Percentiles rank a stretch among this genome's conserved stretches.
Conservation (phyloP, 1,284 basidiomycete species). For the Papiliotrema laurentii region DNA sequence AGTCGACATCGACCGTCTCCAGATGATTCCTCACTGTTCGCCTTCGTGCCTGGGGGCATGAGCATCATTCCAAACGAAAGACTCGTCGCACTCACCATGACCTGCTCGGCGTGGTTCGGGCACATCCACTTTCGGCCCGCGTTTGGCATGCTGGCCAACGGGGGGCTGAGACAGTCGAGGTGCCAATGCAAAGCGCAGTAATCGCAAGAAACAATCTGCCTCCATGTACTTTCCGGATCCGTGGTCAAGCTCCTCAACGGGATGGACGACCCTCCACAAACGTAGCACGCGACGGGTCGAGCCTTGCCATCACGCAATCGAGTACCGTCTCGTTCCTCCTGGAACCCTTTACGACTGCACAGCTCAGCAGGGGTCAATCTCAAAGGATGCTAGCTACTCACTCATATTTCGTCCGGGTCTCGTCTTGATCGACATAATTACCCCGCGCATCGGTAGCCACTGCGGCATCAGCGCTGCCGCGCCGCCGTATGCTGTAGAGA, state of each 20-base stretch:
- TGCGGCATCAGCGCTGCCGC: conserved; percentile 43
- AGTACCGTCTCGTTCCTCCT: conserved; percentile 87
- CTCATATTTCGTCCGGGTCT: conserved; percentile 70
- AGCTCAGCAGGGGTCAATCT: neutral
- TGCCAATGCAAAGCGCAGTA: conserved; percentile 96
- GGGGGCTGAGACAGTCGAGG: conserved; percentile 91
- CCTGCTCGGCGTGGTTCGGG: conserved; percentile 84
- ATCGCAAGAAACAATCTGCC: conserved; percentile 83
- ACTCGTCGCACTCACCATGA: conserved; percentile 49
- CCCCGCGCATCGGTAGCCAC: conserved; percentile 70
- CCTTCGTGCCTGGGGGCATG: conserved; percentile 61
- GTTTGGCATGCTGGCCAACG: conserved; percentile 77
- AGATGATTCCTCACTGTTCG: conserved; percentile 68
- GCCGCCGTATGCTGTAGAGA: too few species aligned
- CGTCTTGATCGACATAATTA: conserved; percentile 72
- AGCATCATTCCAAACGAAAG: neutral
- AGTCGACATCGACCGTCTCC: conserved; percentile 64
- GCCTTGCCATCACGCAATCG: conserved; percentile 81
- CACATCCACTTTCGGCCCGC: conserved; percentile 97
- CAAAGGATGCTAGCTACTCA: conserved; percentile 16
- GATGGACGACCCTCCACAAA: conserved; percentile 74
- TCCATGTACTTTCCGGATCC: conserved; percentile 41
- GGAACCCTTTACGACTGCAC: conserved; percentile 72
- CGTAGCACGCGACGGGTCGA: conserved; percentile 77
- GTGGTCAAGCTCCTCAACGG: conserved; percentile 28